Evolutionary conservation across 495 filamentous ascomycete genomes (phyloP), one percentile per base, ranked within the genome.

Genomic region (Lophiotrema nucula): DNA sequence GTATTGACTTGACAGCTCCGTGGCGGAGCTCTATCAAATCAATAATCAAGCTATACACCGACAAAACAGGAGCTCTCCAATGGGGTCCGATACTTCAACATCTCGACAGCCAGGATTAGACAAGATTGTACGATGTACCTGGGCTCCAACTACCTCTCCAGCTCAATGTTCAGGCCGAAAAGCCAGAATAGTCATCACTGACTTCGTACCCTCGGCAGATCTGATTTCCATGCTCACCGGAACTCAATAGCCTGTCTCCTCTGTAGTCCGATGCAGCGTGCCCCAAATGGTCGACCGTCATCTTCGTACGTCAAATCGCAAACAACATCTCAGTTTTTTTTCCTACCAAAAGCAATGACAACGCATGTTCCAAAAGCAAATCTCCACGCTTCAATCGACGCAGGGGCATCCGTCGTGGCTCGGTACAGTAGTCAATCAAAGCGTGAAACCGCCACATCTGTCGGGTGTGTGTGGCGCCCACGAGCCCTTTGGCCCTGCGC

Each of bases 11-110:
- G 47, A 28, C 47, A 50, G 27, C 47, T 50, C 27, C 23, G n/a
- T 49, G 46, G 45, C 45, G 45, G 23, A 26, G 47, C 47, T 18
- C 11, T 43, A 21, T 18, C 39, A 43, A 11, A 43, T 43, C 10
- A 21, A 6, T 11, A 12, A 11, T 12, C 39, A 8, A 21, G 39
- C 39, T 21, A 21, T 6, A 43, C 8, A 8, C 31, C 31, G n/a
- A 8, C 8, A 8, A n/a, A n/a, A 8, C 31, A 35, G 8, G 8
- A 35, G 31, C 8, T n/a, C 31, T 8, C 8, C 8, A 8, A 35
- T 8, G 31, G 8, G 8, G n/a, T 8, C 31, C 8, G 18, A 6
- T 43, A 43, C 39, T 10, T 21, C 10, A 43, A 11, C 39, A 35
- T 35, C 31, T 35, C 8, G 8, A 35, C 31, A 35, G 15, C 31